Percentiles rank a stretch among this genome's conserved stretches.
phyloP scores from a whole-genome alignment of 163 green algal genomes.

The Scenedesmus sp. region DNA sequence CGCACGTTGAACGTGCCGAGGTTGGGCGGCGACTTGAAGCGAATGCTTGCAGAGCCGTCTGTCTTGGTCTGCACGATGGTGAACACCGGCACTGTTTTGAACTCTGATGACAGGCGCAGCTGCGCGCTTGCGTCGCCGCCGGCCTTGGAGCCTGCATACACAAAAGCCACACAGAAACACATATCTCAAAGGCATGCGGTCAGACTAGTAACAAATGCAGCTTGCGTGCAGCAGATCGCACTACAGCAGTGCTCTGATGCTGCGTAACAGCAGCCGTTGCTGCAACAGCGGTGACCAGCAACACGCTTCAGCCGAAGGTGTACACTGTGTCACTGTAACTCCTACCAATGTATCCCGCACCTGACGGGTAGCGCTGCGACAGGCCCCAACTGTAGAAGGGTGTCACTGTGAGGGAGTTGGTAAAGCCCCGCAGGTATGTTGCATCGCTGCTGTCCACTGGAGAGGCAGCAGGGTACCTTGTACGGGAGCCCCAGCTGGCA shows the following conservation, averaged over 20 bases:
- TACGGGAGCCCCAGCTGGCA: constrained; percentile 6
- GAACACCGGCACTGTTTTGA: constrained; percentile 64
- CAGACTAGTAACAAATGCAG: no score
- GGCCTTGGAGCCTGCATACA: background rate
- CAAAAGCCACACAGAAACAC: no score
- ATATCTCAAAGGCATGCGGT: no score
- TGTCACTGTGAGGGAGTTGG: constrained; percentile 34
- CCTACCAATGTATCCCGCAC: background rate
- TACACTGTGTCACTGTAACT: no score
- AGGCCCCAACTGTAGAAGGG: constrained; percentile 47
- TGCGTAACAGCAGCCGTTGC: no score
- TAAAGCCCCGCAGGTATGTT: constrained; percentile 35
- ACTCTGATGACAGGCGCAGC: constrained; percentile 44
- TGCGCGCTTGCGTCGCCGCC: background rate
- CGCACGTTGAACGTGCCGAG: constrained; percentile 61
- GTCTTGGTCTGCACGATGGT: constrained; percentile 15
- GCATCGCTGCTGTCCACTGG: constrained; percentile 44
- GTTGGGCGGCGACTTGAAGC: constrained; percentile 62
- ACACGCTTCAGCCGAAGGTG: background rate
- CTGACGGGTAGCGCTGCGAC: constrained; percentile 28
- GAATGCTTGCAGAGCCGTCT: constrained; percentile 16
- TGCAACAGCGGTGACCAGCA: background rate
- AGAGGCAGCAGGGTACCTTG: background rate
- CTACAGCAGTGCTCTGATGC: no score
- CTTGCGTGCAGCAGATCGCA: no score